Base-by-base conservation (phyloP, 805 yeast species). In the Spathaspora gorwiae region DNA sequence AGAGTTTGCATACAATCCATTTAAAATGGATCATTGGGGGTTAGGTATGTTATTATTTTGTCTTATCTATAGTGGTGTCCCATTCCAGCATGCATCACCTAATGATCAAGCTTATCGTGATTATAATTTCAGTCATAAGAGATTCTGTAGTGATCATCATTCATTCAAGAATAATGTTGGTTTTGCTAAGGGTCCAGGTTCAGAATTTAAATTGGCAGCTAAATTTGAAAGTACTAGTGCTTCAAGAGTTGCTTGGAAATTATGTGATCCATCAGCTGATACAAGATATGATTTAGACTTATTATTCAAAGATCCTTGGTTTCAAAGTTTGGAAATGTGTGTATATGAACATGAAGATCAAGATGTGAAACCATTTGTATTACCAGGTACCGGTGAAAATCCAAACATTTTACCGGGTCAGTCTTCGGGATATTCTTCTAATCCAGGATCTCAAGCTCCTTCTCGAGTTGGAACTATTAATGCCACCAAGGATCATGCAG, bases 201-300 rank as follows among this genome's bases (percentile, higher is more conserved):
- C 76, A 5, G 94, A 87, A 56, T 84, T 80, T 61, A 80, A 78
- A 54, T 79, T 79, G 72, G 90, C 89, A 0, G 75, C 79, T 45
- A 80, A 73, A 48, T 81, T 76, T 61, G 76, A 75, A 30, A 73
- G 76, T 37, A 60, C 76, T 0, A 83, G 83, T 10, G 81, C 84
- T 24, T 79, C 90, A 1, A 72, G 94, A 54, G 80, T 74, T 6
- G 81, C 87, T 7, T 84, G 90, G 89, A 78, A 85, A 59, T 62
- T 86, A 42, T 78, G 84, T 54, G 90, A 85, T 55, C 88, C 89
- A 3, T 66, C 78, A 24, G 68, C 76, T 0, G 56, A 54, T 1
- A 68, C 77, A 7, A 70, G 95, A 49, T 80, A 80, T 57, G 70
- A 75, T 13, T 54, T 86, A 49, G 70, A 74, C 1, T 70, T 73